These are phyloP conservation scores for Aspergillus fructus DNA, from an alignment of 2,329 filamentous ascomycete genomes.

Conservation along the genomic window DNA sequence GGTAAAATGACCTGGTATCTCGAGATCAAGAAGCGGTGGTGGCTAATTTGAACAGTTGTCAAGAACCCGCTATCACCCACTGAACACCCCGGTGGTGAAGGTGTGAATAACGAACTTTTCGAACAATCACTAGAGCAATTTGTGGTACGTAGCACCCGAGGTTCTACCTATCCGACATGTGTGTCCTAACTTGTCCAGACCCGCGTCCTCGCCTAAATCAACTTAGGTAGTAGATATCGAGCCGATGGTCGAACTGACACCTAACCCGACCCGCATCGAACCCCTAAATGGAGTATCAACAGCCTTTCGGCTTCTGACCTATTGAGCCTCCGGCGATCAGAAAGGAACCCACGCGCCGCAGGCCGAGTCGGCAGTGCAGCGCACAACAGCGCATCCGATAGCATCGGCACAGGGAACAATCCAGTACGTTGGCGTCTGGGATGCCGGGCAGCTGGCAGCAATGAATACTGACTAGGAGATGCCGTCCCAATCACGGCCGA, in stretches of 20 bases:
- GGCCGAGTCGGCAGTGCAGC: neutral
- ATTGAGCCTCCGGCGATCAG: neutral
- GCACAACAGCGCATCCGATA: neutral
- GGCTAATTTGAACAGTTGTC: conserved; percentile 47
- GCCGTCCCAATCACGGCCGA: neutral
- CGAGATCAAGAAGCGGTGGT: neutral
- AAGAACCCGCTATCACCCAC: conserved; percentile 63
- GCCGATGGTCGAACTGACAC: neutral
- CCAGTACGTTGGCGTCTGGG: neutral
- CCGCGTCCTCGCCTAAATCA: conserved; percentile 30
- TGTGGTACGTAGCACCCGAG: conserved; percentile 39
- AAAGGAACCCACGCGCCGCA: neutral
- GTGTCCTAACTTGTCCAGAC: conserved; percentile 26
- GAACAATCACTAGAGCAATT: conserved; percentile 57
- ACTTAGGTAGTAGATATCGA: neutral
- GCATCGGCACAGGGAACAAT: neutral
- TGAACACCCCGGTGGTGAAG: conserved; percentile 61
- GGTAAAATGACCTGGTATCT: conserved; percentile 47
- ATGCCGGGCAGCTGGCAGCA: neutral
- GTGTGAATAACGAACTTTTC: conserved; percentile 65
- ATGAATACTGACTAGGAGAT: neutral
- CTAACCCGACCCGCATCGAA: neutral
- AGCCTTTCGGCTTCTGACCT: neutral
- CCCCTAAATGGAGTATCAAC: neutral
- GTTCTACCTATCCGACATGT: conserved; percentile 13